Evolutionary conservation across 2,329 filamentous ascomycete genomes (phyloP), one percentile per base, ranked within the genome.

Genomic region (Berkeleyomyces rouxiae): DNA sequence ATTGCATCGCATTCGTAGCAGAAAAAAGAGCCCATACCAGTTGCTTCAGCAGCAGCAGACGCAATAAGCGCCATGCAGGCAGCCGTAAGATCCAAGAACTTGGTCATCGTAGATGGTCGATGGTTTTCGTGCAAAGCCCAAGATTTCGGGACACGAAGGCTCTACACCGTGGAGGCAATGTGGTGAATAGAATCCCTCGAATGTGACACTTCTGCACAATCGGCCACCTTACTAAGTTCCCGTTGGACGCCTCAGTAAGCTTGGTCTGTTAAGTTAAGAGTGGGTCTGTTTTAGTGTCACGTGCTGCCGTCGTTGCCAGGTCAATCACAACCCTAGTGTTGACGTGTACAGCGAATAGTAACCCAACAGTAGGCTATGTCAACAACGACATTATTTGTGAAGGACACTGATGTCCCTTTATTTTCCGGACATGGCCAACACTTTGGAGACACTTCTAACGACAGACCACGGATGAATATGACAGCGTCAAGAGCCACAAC

Each of bases 81-180:
- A 16, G 58, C 43, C 55, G 63, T n/a, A 53, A 65, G 59, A 58
- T 62, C 60, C 13, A 62, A 33, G 33, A 65, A 49, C 57, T 65
- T 65, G 23, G 61, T 63, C 63, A 65, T 65, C 36, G 40, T 62
- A 31, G 23, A 31, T 33, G 16, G 61, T 10, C 42, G 40, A 57
- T 61, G 59, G 44, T 33, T 49, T 33, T 61, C 59, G 16, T 40
- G 36, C 39, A 7, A 40, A 16, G 51, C 53, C 13, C 49, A 44
- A 47, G 36, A 57, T 47, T 33, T 58, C 61, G 40, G 11, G 43
- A 37, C 46, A 51, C 46, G 39, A 53, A 40, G 33, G 47, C 10
- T 16, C 37, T 31, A 40, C 23, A 23, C 23, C 23, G 23, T 23
- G 23, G 23, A 23, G 23, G 23, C 23, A 23, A 23, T 23, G 23